Conservation (phyloP, 768 basidiomycete genomes). For the Amanita phalloides region DNA sequence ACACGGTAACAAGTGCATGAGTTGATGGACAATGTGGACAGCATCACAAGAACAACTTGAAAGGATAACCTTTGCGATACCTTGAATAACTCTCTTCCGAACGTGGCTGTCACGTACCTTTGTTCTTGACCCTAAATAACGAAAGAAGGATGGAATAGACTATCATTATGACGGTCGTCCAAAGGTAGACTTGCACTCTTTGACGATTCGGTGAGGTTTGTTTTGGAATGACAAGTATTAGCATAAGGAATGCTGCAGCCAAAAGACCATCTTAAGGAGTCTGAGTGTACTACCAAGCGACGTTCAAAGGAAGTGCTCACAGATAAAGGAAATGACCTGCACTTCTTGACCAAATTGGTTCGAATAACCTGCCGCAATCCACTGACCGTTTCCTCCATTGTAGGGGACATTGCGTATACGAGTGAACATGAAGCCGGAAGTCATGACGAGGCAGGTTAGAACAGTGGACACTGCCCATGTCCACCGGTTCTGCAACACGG, state of each 20-base stretch:
- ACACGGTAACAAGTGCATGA: neutral
- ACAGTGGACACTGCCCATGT: conserved; percentile 59
- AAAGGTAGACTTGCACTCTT: conserved; percentile 80
- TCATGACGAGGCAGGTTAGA: conserved; percentile 69
- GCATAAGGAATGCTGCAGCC: conserved; percentile 66
- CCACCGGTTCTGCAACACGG: conserved; percentile 65
- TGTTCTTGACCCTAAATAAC: conserved; percentile 86
- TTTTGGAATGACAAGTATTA: conserved; percentile 73
- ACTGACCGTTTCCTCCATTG: conserved; percentile 48
- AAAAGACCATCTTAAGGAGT: conserved; percentile 70
- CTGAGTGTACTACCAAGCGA: neutral
- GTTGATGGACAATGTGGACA: neutral
- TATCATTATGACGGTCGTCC: conserved; percentile 72
- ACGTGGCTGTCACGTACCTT: conserved; percentile 36
- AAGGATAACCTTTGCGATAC: conserved; percentile 54
- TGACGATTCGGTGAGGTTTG: conserved; percentile 66
- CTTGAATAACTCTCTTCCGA: neutral
- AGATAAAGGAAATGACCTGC: conserved; percentile 75
- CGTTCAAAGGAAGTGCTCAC: conserved; percentile 38
- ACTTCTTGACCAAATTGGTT: conserved; percentile 92
- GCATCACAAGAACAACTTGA: conserved; percentile 60
- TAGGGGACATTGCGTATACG: conserved; percentile 79
- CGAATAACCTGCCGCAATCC: conserved; percentile 84
- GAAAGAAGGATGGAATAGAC: conserved; percentile 82
- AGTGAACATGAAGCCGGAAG: conserved; percentile 93